A percentile compares a stretch with the other conserved stretches of the same genome.
Evolutionary conservation across 129 eudicot species (phyloP).

Genomic region (Oenanthe sinensis): DNA sequence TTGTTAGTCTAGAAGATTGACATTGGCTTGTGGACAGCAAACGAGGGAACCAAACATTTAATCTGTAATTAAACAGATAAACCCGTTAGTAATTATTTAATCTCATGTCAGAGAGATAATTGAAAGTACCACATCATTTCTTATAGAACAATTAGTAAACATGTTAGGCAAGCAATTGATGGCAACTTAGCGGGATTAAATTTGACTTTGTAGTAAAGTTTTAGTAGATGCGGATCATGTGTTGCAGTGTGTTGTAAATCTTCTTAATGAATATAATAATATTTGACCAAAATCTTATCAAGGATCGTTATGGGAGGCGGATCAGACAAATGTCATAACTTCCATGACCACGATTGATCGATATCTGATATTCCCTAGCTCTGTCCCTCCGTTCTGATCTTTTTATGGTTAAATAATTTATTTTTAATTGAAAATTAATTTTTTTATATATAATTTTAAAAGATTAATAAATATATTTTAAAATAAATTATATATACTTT

Average conservation of each 20-base stretch:
- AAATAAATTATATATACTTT: no score
- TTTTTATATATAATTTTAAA: no score
- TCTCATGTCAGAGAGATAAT: background rate
- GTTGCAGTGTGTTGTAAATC: background rate
- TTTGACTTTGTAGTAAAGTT: slow-evolving; percentile 4
- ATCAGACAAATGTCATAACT: background rate
- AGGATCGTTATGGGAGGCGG: background rate
- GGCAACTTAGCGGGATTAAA: background rate
- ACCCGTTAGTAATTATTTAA: background rate
- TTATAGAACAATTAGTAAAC: background rate
- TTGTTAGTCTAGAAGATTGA: background rate
- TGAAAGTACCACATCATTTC: background rate
- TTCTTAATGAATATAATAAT: background rate
- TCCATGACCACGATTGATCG: background rate
- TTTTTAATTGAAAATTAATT: no score
- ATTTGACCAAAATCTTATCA: background rate
- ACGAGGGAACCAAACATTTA: background rate
- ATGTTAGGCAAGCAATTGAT: background rate
- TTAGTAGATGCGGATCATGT: background rate
- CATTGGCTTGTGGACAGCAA: background rate
- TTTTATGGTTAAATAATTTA: no score
- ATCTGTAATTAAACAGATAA: background rate
- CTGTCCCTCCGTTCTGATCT: no score
- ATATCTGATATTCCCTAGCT: background rate
- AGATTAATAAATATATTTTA: no score